phyloP scores from a whole-genome alignment of 202 grass and related monocot species.

The Setaria italica region DNA sequence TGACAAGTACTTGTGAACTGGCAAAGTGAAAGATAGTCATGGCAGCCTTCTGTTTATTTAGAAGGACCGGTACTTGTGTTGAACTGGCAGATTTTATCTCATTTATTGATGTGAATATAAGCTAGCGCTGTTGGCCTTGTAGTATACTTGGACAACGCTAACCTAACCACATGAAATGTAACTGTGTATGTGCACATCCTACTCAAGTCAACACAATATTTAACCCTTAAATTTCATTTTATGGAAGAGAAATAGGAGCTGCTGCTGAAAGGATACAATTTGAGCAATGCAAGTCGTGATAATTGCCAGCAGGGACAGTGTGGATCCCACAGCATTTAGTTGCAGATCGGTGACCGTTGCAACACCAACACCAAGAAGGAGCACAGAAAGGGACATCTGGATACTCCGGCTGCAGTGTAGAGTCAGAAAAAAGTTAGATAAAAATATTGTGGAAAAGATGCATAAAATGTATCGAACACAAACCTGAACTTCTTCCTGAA shows the following conservation, averaged over 20 bases:
- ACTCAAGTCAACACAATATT: background rate
- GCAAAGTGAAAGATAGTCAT: slow-evolving; percentile 23
- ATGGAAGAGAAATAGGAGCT: slow-evolving; percentile 15
- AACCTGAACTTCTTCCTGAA: slow-evolving; percentile 98
- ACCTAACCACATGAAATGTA: slow-evolving; percentile 5
- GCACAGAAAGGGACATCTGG: slow-evolving; percentile 86
- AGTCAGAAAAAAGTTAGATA: slow-evolving; percentile 37
- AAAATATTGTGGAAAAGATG: slow-evolving; percentile 21
- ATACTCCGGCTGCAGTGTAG: slow-evolving; percentile 75
- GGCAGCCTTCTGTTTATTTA: slow-evolving; percentile 7
- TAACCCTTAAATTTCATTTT: slow-evolving; percentile 20
- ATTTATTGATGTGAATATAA: background rate
- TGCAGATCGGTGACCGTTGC: slow-evolving; percentile 99
- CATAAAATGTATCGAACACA: slow-evolving; percentile 47
- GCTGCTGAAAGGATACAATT: slow-evolving; percentile 93
- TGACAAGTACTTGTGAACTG: background rate
- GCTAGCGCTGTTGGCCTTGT: slow-evolving; percentile 15
- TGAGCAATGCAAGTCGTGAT: slow-evolving; percentile 97
- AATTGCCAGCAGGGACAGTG: slow-evolving; percentile 91
- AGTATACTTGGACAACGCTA: background rate
- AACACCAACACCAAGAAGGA: slow-evolving; percentile 95
- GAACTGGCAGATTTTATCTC: background rate
- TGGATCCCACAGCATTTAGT: slow-evolving; percentile 89
- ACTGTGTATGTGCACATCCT: background rate
- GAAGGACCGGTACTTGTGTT: background rate